Conservation (phyloP, 805 yeast species). For the Candida khao-thaluensis region DNA sequence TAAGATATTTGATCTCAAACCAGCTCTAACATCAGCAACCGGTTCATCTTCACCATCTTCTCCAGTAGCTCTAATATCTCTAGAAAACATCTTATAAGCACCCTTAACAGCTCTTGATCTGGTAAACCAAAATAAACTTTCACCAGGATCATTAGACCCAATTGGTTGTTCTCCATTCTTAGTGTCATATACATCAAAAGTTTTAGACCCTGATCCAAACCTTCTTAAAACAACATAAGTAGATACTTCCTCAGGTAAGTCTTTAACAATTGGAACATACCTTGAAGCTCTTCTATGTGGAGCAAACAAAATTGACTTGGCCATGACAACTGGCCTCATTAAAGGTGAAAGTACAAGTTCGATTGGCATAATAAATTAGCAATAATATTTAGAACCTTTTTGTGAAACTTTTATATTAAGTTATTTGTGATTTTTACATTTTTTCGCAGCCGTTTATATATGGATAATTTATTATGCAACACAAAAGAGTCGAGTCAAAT, state of each 20-base stretch:
- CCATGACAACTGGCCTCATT: slow-evolving; percentile 58
- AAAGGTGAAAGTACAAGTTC: slow-evolving; percentile 58
- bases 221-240: slow-evolving; percentile 52
- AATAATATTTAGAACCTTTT: background rate
- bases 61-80: slow-evolving; percentile 41
- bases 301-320: slow-evolving; percentile 52
- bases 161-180: slow-evolving; percentile 33
- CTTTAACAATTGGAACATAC: slow-evolving; percentile 54
- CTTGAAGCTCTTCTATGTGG: slow-evolving; percentile 57
- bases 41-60: slow-evolving; percentile 54
- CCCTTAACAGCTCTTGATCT: slow-evolving; percentile 69
- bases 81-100: slow-evolving; percentile 56
- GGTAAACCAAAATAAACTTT: slow-evolving; percentile 51
- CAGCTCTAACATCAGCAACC: slow-evolving; percentile 58
- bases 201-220: slow-evolving; percentile 61
- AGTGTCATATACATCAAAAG: slow-evolving; percentile 54
- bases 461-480: background rate
- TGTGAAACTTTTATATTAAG: slow-evolving; percentile 6
- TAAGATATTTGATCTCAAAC: slow-evolving; percentile 57
- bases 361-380: slow-evolving; percentile 48
- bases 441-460: slow-evolving; percentile 6
- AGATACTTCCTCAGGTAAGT: slow-evolving; percentile 36
- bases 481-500: too few species aligned
- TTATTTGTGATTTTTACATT: slow-evolving; percentile 5
- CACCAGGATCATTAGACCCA: slow-evolving; percentile 43